A percentile compares a stretch with the other conserved stretches of the same genome.
phyloP scores from a whole-genome alignment of 1,139 yeast species.

The Saccharomyces hybrid region DNA sequence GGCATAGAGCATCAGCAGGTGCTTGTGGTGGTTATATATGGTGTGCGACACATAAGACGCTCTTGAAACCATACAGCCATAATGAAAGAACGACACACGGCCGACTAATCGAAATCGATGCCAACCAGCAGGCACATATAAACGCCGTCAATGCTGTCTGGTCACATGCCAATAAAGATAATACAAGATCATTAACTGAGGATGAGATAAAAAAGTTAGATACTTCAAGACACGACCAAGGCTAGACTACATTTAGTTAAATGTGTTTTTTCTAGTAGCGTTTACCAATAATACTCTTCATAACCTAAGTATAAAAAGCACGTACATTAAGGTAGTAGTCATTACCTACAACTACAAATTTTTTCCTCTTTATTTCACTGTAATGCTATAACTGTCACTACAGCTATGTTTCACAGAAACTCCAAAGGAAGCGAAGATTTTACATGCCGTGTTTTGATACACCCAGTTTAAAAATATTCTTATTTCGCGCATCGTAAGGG shows the following conservation, averaged over 20 bases:
- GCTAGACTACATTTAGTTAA: not conserved
- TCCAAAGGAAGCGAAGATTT: too few species aligned
- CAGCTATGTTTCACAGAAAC: too few species aligned
- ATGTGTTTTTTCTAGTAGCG: not conserved
- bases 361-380: too few species aligned
- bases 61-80: conserved; percentile 8
- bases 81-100: conserved; percentile 2
- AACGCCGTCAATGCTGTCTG: not conserved
- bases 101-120: not conserved
- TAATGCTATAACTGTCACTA: too few species aligned
- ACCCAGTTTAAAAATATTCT: too few species aligned
- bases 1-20: not conserved
- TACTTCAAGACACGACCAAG: not conserved
- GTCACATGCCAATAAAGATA: not conserved
- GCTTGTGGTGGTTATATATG: conserved; percentile 9
- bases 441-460: too few species aligned
- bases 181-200: not conserved
- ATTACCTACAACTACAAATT: too few species aligned
- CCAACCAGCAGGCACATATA: not conserved
- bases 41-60: conserved; percentile 7
- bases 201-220: not conserved
- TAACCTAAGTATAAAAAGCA: not conserved
- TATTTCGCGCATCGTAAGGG: too few species aligned
- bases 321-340: not conserved
- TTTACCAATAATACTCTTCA: not conserved